Base-by-base conservation (phyloP, 2,329 filamentous ascomycete genomes). In the Myotisia sp. region DNA sequence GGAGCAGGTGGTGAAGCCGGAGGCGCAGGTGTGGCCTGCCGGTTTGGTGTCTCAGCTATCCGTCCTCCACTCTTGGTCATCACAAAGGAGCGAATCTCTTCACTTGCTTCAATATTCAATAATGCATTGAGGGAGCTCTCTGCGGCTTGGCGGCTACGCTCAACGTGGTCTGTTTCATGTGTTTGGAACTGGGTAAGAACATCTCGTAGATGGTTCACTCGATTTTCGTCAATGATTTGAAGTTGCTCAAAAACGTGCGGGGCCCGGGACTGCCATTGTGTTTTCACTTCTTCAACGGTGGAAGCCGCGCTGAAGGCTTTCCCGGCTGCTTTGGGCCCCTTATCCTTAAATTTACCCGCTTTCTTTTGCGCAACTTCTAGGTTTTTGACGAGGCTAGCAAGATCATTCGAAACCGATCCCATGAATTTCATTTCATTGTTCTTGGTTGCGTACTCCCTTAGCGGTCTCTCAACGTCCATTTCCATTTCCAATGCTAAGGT, bases 201-300 rank as follows among this genome's bases (percentile, higher is more conserved):
- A 56, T 95, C 87, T 41, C 87, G 79, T 39, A 98, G 67, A 50
- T 92, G 79, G 55, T 94, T 93, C 45, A 92, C 65, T 37, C 90
- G 75, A 47, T 73, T 77, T 62, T 98, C 90, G 52, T 98, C 90
- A 20, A 92, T 65, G 4, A 82, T 79, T 55, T 98, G 90, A 17
- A 98, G 71, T 40, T 78, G 80, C 59, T 98, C 90, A 51, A 92
- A 94, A 40, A 94, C 79, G 57, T 83, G 95, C 1, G 90, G 90
- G 9, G 90, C 84, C 55, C 93, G 85, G 1, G 84, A 85, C 37
- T 93, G 78, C 90, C 90, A 98, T 53, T 92, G 80, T 44, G 78
- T 71, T 28, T 68, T 73, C n/a, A 84, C 79, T 40, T 74, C 74
- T 43, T 92, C 81, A 27, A 92, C 71, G 43, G 76, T 77, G 12